Base-by-base conservation (phyloP, 176 grass and related monocot genomes). In the Hyparrhenia diplandra region DNA sequence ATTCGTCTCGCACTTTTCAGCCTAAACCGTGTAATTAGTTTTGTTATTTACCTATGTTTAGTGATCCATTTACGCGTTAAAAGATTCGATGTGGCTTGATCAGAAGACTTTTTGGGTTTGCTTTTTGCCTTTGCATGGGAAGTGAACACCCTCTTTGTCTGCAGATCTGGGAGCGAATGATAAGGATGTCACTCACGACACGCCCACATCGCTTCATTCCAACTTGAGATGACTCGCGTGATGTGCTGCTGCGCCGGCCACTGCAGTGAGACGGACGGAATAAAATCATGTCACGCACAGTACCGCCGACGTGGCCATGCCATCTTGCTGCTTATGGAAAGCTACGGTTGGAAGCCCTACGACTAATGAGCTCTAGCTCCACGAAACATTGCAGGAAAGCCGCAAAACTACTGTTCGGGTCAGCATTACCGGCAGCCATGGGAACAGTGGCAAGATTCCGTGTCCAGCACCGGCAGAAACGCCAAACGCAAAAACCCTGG, bases 321-420 rank as follows among this genome's bases (percentile, higher is more conserved):
- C n/a, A 54, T 5, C 7, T 43, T 73, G 34, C 85, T 83, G 75
- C 68, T 74, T 74, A 77, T 78, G 86, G 86, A 71, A 88, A 88
- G 74, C 80, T 87, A 77, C 52, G 68, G 10, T 12, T 32, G 57
- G 35, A 36, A 42, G n/a, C 18, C 57, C 24, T 21, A 54, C 51
- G n/a, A n/a, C n/a, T 71, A 47, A 4, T 4, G 61, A 80, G 27
- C 69, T 27, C 13, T 10, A 11, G 67, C 35, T 10, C 25, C 28
- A 49, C 10, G n/a, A 71, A 47, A 61, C 54, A 13, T 51, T 24
- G 60, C 43, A 17, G 27, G 30, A 8, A 77, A 7, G 71, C 13
- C 5, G 42, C 11, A 7, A 31, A 35, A 17, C 64, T 9, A 28
- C 31, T 40, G 35, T 20, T 41, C 23, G 25, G 5, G 34, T 16